Conservation (phyloP, 306 rosid genomes). For the Gastrolobium bilobum region DNA sequence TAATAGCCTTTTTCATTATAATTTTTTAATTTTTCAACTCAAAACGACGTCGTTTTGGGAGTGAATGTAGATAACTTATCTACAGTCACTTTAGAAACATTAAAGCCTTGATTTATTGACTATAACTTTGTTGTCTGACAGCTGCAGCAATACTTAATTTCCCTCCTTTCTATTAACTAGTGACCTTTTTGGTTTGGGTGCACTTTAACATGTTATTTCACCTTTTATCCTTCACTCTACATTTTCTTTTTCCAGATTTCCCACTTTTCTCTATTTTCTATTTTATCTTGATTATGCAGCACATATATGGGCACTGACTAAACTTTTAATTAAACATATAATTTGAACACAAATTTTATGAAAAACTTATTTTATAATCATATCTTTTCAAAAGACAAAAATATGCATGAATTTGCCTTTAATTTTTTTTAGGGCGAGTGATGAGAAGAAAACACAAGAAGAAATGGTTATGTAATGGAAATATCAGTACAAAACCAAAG, state of each 20-base stretch:
- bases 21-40: too few relatives aligned
- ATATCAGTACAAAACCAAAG: slow-evolving; percentile 66
- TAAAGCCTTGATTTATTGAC: not conserved
- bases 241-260: slow-evolving; percentile 4
- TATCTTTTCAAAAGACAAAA: slow-evolving; percentile 35
- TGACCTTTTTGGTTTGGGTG: not conserved
- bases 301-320: not conserved
- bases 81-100: too few relatives aligned
- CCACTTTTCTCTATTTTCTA: not conserved
- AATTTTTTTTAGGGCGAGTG: slow-evolving; percentile 36
- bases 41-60: too few relatives aligned
- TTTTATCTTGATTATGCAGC: slow-evolving; percentile 2
- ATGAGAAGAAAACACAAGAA: slow-evolving; percentile 32
- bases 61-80: too few relatives aligned
- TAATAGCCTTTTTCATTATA: too few relatives aligned
- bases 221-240: slow-evolving; percentile 17
- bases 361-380: slow-evolving; percentile 24
- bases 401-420: slow-evolving; percentile 30
- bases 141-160: slow-evolving; percentile 7
- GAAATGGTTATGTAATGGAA: not conserved
- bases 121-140: slow-evolving; percentile 28
- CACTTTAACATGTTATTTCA: slow-evolving; percentile 16
- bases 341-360: slow-evolving; percentile 5
- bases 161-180: slow-evolving; percentile 26
- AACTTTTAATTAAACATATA: slow-evolving; percentile 6